Conservation (phyloP, 2,329 filamentous ascomycete species). For the Talaromyces sp. region DNA sequence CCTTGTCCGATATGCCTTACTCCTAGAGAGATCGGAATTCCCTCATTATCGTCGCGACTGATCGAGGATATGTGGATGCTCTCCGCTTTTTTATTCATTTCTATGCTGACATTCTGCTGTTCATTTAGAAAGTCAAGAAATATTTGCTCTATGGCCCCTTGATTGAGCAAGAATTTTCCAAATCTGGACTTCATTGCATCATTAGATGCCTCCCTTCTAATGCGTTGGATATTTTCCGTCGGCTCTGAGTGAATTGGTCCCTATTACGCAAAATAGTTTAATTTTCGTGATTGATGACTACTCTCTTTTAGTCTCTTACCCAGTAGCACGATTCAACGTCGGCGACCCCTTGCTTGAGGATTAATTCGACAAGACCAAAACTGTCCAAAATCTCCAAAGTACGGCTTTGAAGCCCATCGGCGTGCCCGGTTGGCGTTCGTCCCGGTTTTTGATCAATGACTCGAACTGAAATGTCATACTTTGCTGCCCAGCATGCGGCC, state of each 20-base stretch:
- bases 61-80: neutral
- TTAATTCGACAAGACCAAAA: slow-evolving; percentile 53
- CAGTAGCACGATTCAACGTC: slow-evolving; percentile 7
- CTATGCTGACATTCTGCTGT: neutral
- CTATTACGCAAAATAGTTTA: neutral
- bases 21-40: neutral
- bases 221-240: neutral
- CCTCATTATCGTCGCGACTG: neutral
- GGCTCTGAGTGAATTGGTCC: neutral
- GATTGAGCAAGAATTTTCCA: slow-evolving; percentile 1
- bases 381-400: slow-evolving; percentile 68
- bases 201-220: neutral
- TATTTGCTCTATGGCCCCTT: slow-evolving; percentile 2
- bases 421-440: slow-evolving; percentile 32
- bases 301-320: neutral
- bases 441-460: slow-evolving; percentile 18
- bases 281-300: no score
- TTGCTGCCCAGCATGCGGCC: slow-evolving; percentile 26
- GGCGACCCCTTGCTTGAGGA: neutral
- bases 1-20: neutral
- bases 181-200: neutral
- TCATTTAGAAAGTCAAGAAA: neutral
- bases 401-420: slow-evolving; percentile 58
- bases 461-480: slow-evolving; percentile 13
- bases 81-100: neutral